These are phyloP conservation scores for Penicillium chermesinum DNA, from an alignment of 495 filamentous ascomycete species.

Conservation along the genomic window DNA sequence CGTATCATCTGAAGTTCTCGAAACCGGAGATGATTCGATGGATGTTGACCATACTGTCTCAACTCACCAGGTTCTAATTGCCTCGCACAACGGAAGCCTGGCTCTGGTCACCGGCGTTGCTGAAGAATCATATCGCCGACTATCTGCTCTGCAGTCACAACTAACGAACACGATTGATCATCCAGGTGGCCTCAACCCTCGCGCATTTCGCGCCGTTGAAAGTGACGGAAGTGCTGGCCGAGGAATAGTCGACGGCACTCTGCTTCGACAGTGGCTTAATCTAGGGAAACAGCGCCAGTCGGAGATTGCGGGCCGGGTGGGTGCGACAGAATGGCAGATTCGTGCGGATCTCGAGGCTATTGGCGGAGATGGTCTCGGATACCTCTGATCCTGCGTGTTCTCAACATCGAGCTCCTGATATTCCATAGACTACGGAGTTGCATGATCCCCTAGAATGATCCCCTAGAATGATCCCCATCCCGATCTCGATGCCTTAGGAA, in stretches of 20 bases:
- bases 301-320: slow-evolving; percentile 65
- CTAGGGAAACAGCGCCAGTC: slow-evolving; percentile 59
- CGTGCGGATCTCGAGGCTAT: slow-evolving; percentile 56
- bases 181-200: slow-evolving; percentile 74
- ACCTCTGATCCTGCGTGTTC: too few relatives aligned
- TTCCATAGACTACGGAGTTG: too few relatives aligned
- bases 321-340: slow-evolving; percentile 53
- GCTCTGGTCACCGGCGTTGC: slow-evolving; percentile 71
- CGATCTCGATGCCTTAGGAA: too few relatives aligned
- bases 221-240: slow-evolving; percentile 46
- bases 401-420: too few relatives aligned
- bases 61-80: slow-evolving; percentile 59
- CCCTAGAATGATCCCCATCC: too few relatives aligned
- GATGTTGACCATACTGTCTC: slow-evolving; percentile 26
- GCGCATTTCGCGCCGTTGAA: slow-evolving; percentile 60
- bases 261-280: slow-evolving; percentile 63
- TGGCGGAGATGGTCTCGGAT: slow-evolving; percentile 53
- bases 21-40: slow-evolving; percentile 35
- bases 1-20: slow-evolving; percentile 37
- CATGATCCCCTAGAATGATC: too few relatives aligned
- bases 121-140: slow-evolving; percentile 75
- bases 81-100: slow-evolving; percentile 67
- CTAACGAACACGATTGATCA: slow-evolving; percentile 71
- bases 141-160: slow-evolving; percentile 76
- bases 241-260: slow-evolving; percentile 57